Percentiles rank a stretch among this genome's conserved stretches.
Conservation (phyloP, 1,139 yeast genomes). For the Eremothecium cymbalariae region DNA sequence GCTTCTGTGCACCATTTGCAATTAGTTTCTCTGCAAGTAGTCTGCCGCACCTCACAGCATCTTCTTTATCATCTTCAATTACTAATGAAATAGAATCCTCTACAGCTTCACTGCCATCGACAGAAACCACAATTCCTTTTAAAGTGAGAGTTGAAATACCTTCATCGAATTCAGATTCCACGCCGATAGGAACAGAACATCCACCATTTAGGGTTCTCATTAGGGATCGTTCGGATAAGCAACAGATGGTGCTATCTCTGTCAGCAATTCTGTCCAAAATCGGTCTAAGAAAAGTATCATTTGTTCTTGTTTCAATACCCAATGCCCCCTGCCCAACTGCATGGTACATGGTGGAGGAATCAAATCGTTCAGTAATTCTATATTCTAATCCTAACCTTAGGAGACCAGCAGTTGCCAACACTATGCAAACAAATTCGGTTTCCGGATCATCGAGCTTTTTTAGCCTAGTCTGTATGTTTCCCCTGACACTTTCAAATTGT, state of each 20-base stretch:
- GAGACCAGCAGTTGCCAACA: conserved; percentile 90
- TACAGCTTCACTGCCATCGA: conserved; percentile 34
- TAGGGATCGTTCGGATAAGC: conserved; percentile 84
- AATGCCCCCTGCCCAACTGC: conserved; percentile 98
- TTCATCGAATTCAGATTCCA: conserved; percentile 50
- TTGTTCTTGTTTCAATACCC: conserved; percentile 78
- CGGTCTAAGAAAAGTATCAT: conserved; percentile 49
- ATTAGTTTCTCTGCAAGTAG: conserved; percentile 61
- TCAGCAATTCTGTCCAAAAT: conserved; percentile 62
- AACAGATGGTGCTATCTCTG: conserved; percentile 58
- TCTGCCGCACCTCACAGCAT: conserved; percentile 66
- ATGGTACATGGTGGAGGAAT: conserved; percentile 82
- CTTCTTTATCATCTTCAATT: conserved; percentile 36
- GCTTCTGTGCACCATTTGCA: conserved; percentile 71
- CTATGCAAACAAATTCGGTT: conserved; percentile 64
- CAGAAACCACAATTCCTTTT: conserved; percentile 62
- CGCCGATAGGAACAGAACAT: conserved; percentile 96
- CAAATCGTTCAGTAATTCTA: conserved; percentile 62
- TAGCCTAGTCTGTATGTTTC: conserved; percentile 78
- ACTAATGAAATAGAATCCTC: conserved; percentile 34
- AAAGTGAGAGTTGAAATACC: conserved; percentile 40
- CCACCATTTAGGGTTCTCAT: conserved; percentile 93
- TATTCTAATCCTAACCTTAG: conserved; percentile 59
- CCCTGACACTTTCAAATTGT: conserved; percentile 72
- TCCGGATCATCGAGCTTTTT: conserved; percentile 55